Evolutionary conservation across 306 rosid genomes (phyloP), one percentile per base, ranked within the genome.

Genomic region (Pyrus betulifolia): DNA sequence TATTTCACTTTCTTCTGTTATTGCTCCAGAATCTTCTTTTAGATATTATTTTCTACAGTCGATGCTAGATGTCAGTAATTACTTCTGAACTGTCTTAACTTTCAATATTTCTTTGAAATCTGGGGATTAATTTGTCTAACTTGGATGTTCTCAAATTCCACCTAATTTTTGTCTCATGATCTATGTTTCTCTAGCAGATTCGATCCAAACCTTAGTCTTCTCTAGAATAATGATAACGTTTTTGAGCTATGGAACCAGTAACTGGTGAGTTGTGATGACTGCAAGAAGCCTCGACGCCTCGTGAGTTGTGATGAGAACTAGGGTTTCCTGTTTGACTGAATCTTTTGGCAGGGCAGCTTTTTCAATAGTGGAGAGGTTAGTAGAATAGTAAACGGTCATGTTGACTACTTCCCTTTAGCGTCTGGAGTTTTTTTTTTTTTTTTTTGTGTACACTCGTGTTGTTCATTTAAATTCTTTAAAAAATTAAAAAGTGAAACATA

Each of bases 281-380:
- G 40, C 9, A 6, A 65, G 62, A 72, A 81, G 84, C 72, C 84
- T 67, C 46, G 64, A 74, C 76, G 81, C 74, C 84, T 73, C 57
- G 59, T 45, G 40, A 23, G 71, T 70, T 22, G 12, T 31, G 46
- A 74, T 2, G 66, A 59, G 11, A 76, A 38, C 79, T 86, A 81
- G 86, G 90, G 87, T 83, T 91, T 84, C 57, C 49, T 78, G 40
- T 80, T 83, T 80, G 80, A 82, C 93, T 77, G 84, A 76, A 73
- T 75, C 80, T 76, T 80, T 49, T 69, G 80, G 81, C 85, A 74
- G 75, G 31, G 57, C 68, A 60, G 78, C 82, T 81, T 88, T 79
- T 86, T 70, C 83, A 81, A 74, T 72, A 78, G 70, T 82, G 83
- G 31, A 23, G 54, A 67, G 75, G 76, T 79, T 78, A 49, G 79